A percentile compares a stretch with the other conserved stretches of the same genome.
These are phyloP conservation scores for Inonotus obliquus DNA, from an alignment of 1,284 basidiomycete species.

Conservation along the genomic window DNA sequence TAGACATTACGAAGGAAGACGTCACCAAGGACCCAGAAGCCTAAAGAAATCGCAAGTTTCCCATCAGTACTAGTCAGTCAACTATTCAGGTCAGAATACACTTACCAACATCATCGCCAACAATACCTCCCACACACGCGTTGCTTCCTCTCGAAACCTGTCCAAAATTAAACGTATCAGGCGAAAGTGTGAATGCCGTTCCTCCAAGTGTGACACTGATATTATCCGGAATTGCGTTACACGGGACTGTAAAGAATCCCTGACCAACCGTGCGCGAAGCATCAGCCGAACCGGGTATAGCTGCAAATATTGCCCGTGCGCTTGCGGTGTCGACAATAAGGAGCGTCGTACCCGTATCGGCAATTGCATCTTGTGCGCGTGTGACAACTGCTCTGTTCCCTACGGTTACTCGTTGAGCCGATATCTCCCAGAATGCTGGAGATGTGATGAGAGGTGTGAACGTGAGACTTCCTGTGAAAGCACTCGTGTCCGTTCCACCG, in stretches of 20 bases:
- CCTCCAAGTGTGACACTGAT: conserved; percentile 21
- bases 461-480: conserved; percentile 12
- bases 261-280: conserved; percentile 18
- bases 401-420: conserved; percentile 23
- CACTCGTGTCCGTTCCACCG: conserved; percentile 39
- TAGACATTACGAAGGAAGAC: conserved; percentile 24
- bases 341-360: conserved; percentile 39
- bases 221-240: conserved; percentile 16
- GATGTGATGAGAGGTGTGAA: conserved; percentile 16
- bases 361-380: conserved; percentile 25
- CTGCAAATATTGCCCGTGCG: conserved; percentile 41
- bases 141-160: conserved; percentile 20
- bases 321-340: conserved; percentile 46
- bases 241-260: conserved; percentile 23
- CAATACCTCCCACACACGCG: conserved; percentile 22
- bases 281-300: conserved; percentile 35
- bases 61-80: too few relatives aligned
- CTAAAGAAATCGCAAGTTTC: background rate
- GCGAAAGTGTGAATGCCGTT: conserved; percentile 17
- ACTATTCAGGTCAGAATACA: too few relatives aligned
- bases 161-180: conserved; percentile 22
- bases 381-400: conserved; percentile 19
- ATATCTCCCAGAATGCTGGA: conserved; percentile 30
- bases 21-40: conserved; percentile 22
- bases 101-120: conserved; percentile 13